phyloP scores from a whole-genome alignment of 768 basidiomycete genomes.

The Leucocoprinus leucothites region DNA sequence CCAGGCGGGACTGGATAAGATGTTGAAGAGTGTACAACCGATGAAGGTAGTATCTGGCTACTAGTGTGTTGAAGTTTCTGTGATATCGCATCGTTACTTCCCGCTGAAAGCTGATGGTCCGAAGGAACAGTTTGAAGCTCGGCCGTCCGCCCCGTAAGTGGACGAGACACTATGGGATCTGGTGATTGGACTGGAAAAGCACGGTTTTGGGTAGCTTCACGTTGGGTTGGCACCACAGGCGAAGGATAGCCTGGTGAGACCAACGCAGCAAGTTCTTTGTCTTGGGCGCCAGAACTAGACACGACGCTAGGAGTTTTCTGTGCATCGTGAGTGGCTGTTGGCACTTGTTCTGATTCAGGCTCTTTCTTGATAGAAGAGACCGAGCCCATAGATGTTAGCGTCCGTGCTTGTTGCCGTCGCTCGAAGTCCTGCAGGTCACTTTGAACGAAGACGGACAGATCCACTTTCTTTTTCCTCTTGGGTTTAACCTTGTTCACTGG shows the following conservation, averaged over 20 bases:
- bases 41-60: too few relatives aligned
- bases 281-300: background rate
- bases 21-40: too few relatives aligned
- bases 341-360: conserved; percentile 1
- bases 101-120: too few relatives aligned
- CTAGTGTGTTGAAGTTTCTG: too few relatives aligned
- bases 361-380: conserved; percentile 3
- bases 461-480: conserved; percentile 26
- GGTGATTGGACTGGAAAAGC: background rate
- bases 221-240: background rate
- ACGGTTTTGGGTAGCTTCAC: background rate
- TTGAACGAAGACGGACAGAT: conserved; percentile 24
- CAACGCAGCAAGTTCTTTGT: background rate
- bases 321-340: background rate
- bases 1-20: too few relatives aligned
- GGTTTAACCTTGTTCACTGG: conserved; percentile 12
- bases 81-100: too few relatives aligned
- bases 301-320: background rate
- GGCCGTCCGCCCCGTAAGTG: too few relatives aligned
- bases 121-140: too few relatives aligned
- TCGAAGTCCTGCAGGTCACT: conserved; percentile 26
- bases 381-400: background rate
- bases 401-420: conserved; percentile 17
- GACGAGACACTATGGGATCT: too few relatives aligned
- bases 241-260: background rate